Percentiles rank a stretch among this genome's conserved stretches.
Evolutionary conservation across 1,284 basidiomycete species (phyloP).

Genomic region (Cryptococcus maquisensis): DNA sequence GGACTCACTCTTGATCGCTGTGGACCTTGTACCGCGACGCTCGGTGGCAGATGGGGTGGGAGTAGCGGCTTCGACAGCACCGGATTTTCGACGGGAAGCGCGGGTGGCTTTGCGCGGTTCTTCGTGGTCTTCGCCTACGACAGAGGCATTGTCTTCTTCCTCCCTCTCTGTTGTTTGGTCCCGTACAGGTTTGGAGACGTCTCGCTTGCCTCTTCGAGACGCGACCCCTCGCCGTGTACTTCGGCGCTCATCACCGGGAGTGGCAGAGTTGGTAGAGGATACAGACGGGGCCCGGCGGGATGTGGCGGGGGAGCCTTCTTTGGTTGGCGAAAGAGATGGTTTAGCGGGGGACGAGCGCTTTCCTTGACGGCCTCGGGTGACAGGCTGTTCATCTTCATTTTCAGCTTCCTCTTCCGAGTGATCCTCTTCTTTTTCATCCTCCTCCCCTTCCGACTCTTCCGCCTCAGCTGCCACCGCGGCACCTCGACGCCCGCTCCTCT

Average conservation of each 20-base stretch:
- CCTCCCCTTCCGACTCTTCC: not conserved
- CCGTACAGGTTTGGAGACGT: conserved; percentile 31
- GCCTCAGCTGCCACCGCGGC: conserved; percentile 5
- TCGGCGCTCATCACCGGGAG: conserved; percentile 17
- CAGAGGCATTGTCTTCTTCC: conserved; percentile 11
- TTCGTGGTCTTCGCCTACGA: conserved; percentile 20
- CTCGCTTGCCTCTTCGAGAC: conserved; percentile 23
- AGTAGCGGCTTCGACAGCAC: conserved; percentile 4
- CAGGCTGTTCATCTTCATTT: conserved; percentile 13
- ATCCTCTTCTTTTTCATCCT: conserved; percentile 6
- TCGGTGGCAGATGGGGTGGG: conserved; percentile 2
- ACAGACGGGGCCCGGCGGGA: conserved; percentile 31
- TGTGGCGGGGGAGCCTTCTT: conserved; percentile 21
- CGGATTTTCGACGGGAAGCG: conserved; percentile 21
- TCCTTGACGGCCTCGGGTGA: conserved; percentile 20
- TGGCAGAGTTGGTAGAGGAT: conserved; percentile 23
- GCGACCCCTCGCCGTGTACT: conserved; percentile 4
- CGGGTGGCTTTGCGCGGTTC: conserved; percentile 11
- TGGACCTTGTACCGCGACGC: conserved; percentile 15
- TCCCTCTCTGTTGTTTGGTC: conserved; percentile 26
- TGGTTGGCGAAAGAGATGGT: not conserved
- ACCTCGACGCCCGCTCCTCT: conserved; percentile 16
- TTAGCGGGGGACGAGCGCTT: conserved; percentile 12
- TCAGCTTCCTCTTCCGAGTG: conserved; percentile 13
- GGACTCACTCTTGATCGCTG: conserved; percentile 16